Base-by-base conservation (phyloP, 2,329 filamentous ascomycete species). In the Hymenotorrendiella dingleyae region DNA sequence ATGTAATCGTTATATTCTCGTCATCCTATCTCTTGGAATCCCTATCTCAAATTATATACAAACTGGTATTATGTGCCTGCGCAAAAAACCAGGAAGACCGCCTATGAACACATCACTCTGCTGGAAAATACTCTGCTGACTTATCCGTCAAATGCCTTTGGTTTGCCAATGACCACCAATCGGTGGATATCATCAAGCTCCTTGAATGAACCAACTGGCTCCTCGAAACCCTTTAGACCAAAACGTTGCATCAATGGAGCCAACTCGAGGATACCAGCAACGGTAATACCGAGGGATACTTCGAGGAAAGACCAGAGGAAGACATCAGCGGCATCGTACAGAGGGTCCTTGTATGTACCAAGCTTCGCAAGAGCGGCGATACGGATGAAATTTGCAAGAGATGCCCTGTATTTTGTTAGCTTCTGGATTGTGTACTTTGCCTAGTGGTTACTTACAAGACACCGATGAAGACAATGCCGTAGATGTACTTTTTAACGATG, bases 251-350 rank as follows among this genome's bases (percentile, higher is more conserved):
- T 50, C 38, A 54, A 29, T 4, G 52, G 52, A 16, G 47, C 33
- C 3, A 52, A 38, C 35, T 54, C 46, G 21, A 54, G 34, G 42
- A 54, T 42, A 33, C 52, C 49, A 11, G 52, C 52, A 3, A 49
- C 47, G 10, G 30, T 39, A 24, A 54, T 52, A 19, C 52, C 52
- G 24, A 54, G 43, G 33, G 45, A 49, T 29, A 54, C 52, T 45
- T 54, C 52, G n/a, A 50, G 36, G 6, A 40, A 37, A 9, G 52
- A 54, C 52, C 52, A 54, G n/a, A 44, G 40, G 44, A 54, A 54
- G 26, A 54, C 52, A 17, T 40, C 40, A 22, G 52, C 46, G 12
- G 52, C 49, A 9, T 54, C 52, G 42, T 48, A 52, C 16, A 54
- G 49, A 36, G 46, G 47, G 30, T 54, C 52, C 26, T 38, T 34